These are phyloP conservation scores for Rhododendron williamsianum DNA, from an alignment of 148 eudicot species.

Conservation along the genomic window DNA sequence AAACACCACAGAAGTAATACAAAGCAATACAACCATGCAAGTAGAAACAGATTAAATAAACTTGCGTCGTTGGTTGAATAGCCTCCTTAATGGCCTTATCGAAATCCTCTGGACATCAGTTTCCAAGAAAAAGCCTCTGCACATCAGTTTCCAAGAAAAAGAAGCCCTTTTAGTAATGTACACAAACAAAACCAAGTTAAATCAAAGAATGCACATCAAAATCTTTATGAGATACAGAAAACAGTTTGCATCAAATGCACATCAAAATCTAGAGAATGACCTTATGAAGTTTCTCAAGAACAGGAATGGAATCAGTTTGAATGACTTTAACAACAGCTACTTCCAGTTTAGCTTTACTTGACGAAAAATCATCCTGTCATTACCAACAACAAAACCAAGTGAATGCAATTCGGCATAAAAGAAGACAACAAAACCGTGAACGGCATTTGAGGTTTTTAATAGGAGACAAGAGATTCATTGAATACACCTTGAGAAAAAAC, in stretches of 20 bases:
- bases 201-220: neutral
- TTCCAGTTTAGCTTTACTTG: constrained; percentile 48
- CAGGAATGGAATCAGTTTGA: constrained; percentile 68
- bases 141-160: constrained; percentile 17
- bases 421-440: too few species aligned
- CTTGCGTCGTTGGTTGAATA: constrained; percentile 50
- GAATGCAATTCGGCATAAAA: neutral
- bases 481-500: constrained; percentile 81
- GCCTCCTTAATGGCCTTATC: constrained; percentile 77
- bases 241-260: too few species aligned
- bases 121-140: constrained; percentile 43
- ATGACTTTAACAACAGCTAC: constrained; percentile 50
- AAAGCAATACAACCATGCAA: neutral
- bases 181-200: constrained; percentile 3
- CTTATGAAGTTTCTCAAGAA: constrained; percentile 59
- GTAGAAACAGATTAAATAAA: constrained; percentile 8
- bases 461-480: neutral
- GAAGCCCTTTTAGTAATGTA: neutral
- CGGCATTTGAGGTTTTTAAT: neutral
- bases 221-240: too few species aligned
- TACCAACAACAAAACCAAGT: constrained; percentile 7
- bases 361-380: constrained; percentile 60
- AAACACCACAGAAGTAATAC: neutral
- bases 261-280: constrained; percentile 26
- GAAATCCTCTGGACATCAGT: constrained; percentile 59